Evolutionary conservation across 2,329 filamentous ascomycete species (phyloP), one percentile per base, ranked within the genome.

Genomic region (Aspergillus carbonarius): DNA sequence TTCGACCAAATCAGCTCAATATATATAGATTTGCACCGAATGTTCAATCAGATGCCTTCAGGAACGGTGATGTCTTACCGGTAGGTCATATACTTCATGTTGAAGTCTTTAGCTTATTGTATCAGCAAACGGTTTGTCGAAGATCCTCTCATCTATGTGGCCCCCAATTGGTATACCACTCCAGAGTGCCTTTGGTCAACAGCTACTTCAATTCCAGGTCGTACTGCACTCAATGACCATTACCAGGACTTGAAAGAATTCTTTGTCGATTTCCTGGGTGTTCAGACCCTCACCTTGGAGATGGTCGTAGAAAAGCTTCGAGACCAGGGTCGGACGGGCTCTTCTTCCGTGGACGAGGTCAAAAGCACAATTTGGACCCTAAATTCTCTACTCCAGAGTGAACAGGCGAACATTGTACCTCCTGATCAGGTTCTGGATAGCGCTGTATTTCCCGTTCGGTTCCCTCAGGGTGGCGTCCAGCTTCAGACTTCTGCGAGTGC

Each of bases 131-230:
- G 7, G 1, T 60, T 60, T 37, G 10, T 50, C n/a, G 1, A 58
- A 13, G 0, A 25, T 18, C 0, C 4, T 9, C 51, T 58, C 23
- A 58, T 60, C 23, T 60, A 48, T 42, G 35, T 39, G 15, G n/a
- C 35, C 35, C 6, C 35, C 47, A 55, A 32, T 13, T 62, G 60
- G 60, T 46, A 55, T 13, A 51, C 17, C 1, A 27, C 50, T 5
- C 54, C 57, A 1, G 3, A 59, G 37, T 62, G 57, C 23, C 40
- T 62, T 17, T 62, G 54, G 60, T 59, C 60, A 15, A 55, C 32
- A 5, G 34, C 30, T n/a, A 62, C 60, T 2, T 54, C 44, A n/a
- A 62, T 62, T 17, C 27, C 54, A 13, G 60, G 57, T 7, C 59
- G 54, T 42, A 49, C 55, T 8, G n/a, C 57, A 27, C 50, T 62